Evolutionary conservation across 371 early-diverging fungal genomes (phyloP), one percentile per base, ranked within the genome.

Genomic region (Mortierella sp.): DNA sequence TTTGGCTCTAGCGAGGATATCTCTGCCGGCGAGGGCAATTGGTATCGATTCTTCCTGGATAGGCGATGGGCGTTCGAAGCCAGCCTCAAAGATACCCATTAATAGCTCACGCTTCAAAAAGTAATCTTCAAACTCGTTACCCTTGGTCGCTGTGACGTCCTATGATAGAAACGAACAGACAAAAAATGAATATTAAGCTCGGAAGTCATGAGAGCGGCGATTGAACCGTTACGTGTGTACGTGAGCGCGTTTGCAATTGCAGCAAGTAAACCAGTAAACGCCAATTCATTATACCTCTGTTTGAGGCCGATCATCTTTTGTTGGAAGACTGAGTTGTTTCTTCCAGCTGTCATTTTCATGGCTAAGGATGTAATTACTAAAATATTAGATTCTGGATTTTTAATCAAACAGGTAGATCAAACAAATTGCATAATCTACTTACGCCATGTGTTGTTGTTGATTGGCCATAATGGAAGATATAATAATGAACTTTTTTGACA

Each of bases 31-130:
- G 49, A 99, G 89, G 3, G 98, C 97, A 76, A 98, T 96, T 19
- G 98, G 99, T 71, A 99, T 98, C 26, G 98, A 90, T 86, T 98
- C 98, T 90, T 98, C 99, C 86, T 99, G 99, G 82, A 99, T 99
- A 58, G 99, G 99, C 42, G 97, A 96, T 22, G 99, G 99, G 42
- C 92, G 90, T 83, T 99, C 99, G 86, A 97, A 99, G 31, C 99
- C 99, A 37, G 96, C 97, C 83, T 97, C 97, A 84, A 97, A 98
- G 59, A 99, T 96, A 32, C 99, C 99, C 96, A 99, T 99, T 65
- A 98, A 85, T 55, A 99, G 86, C 78, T 98, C 97, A 53, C 97
- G 91, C 81, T 98, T 97, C 61, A 99, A 87, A 84, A 93, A 96
- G 85, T 97, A 98, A 83, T 97, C 98, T 81, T 99, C 98, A 86